Evolutionary conservation across 169 alveolate species (phyloP).

Genomic region (Babesia bigemina): DNA sequence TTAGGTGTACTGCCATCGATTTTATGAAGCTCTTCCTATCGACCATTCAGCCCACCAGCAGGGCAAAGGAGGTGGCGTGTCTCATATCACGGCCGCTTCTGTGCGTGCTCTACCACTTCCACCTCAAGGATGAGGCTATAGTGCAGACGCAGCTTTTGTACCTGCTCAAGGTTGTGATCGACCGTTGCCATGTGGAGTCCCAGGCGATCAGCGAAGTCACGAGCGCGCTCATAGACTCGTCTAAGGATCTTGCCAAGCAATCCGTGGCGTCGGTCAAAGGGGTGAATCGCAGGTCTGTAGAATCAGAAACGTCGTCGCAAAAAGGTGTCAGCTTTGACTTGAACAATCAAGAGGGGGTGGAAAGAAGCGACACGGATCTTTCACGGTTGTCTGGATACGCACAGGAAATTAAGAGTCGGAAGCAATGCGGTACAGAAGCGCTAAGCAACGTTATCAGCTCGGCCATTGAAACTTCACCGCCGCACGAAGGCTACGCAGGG

Average conservation of each 20-base stretch:
- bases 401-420: conserved; percentile 13
- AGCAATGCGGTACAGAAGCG: background rate
- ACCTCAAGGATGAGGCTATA: conserved; percentile 58
- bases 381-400: background rate
- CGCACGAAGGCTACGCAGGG: conserved; percentile 13
- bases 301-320: background rate
- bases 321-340: background rate
- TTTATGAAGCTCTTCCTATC: conserved; percentile 66
- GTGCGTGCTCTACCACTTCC: conserved; percentile 58
- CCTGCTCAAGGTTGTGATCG: conserved; percentile 67
- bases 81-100: conserved; percentile 55
- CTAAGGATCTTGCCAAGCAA: conserved; percentile 24
- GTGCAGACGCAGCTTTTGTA: conserved; percentile 67
- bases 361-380: background rate
- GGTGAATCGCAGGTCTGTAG: background rate
- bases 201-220: conserved; percentile 35
- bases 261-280: background rate
- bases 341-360: conserved; percentile 3
- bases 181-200: conserved; percentile 55
- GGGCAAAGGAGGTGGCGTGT: conserved; percentile 70
- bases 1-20: conserved; percentile 68
- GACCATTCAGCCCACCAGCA: conserved; percentile 60
- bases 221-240: conserved; percentile 21
- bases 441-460: background rate
- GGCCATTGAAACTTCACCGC: background rate